phyloP scores from a whole-genome alignment of 2,329 filamentous ascomycete species.

The Trichothecium roseum region DNA sequence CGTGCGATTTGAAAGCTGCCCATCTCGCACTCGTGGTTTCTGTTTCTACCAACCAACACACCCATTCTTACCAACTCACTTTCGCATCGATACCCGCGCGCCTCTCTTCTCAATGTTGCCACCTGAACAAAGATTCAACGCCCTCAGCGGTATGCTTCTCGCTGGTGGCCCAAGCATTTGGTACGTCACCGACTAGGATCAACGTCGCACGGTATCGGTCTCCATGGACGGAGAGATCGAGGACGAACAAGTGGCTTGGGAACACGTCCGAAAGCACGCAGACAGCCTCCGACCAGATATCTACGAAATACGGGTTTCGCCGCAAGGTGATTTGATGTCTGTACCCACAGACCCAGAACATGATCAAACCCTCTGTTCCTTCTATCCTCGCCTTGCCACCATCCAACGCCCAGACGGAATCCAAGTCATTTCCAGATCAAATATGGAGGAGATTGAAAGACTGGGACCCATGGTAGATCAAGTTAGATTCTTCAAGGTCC shows the following conservation, averaged over 20 bases:
- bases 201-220: slow-evolving; percentile 13
- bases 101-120: no score
- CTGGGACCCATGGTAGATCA: slow-evolving; percentile 16
- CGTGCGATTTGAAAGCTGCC: no score
- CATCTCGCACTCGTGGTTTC: no score
- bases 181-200: slow-evolving; percentile 13
- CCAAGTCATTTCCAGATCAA: slow-evolving; percentile 9
- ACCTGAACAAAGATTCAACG: slow-evolving; percentile 1
- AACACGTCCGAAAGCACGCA: slow-evolving; percentile 11
- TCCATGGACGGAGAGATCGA: slow-evolving; percentile 15
- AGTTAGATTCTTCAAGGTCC: slow-evolving; percentile 7
- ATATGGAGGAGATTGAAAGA: slow-evolving; percentile 16
- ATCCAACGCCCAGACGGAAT: slow-evolving; percentile 8
- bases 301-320: slow-evolving; percentile 12
- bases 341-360: slow-evolving; percentile 12
- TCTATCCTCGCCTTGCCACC: slow-evolving; percentile 14
- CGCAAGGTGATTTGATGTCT: slow-evolving; percentile 6
- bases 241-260: slow-evolving; percentile 8
- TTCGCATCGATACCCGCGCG: no score
- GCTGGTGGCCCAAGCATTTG: slow-evolving; percentile 12
- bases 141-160: slow-evolving; percentile 1
- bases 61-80: no score
- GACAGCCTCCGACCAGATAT: slow-evolving; percentile 9
- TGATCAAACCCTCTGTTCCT: slow-evolving; percentile 13
- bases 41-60: no score